These are phyloP conservation scores for Thalassiosira mediterranea DNA, from an alignment of 352 stramenopile genomes.

Conservation along the genomic window DNA sequence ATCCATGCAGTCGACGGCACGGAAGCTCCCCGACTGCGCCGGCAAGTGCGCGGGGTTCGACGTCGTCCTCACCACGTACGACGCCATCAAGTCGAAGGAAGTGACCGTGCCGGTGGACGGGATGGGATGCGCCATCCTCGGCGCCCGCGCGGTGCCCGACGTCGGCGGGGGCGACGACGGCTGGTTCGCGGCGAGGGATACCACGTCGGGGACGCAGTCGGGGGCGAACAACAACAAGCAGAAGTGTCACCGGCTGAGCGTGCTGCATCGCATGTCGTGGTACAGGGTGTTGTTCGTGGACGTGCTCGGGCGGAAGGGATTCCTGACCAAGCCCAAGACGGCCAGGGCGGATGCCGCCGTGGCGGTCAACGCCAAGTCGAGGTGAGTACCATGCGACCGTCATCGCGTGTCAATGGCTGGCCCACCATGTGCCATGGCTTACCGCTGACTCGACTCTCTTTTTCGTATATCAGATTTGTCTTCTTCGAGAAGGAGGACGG, in stretches of 20 bases:
- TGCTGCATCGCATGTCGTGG: slow-evolving; percentile 68
- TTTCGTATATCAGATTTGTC: no score
- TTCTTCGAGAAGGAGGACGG: slow-evolving; percentile 48
- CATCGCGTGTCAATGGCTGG: slow-evolving; percentile 7
- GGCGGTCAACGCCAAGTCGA: slow-evolving; percentile 54
- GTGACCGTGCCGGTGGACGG: slow-evolving; percentile 55
- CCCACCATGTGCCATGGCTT: no score
- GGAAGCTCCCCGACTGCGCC: slow-evolving; percentile 51
- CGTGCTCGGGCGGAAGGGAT: slow-evolving; percentile 60
- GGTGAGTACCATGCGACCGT: slow-evolving; percentile 20
- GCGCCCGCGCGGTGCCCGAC: slow-evolving; percentile 23
- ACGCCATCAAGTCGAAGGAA: slow-evolving; percentile 68
- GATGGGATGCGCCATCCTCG: slow-evolving; percentile 25
- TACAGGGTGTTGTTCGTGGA: slow-evolving; percentile 67
- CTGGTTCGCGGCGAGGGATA: slow-evolving; percentile 57
- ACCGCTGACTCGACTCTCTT: no score
- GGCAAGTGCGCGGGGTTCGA: slow-evolving; percentile 57
- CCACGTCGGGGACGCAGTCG: slow-evolving; percentile 27
- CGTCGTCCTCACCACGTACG: slow-evolving; percentile 70
- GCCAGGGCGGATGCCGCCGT: slow-evolving; percentile 40
- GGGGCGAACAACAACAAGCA: slow-evolving; percentile 17
- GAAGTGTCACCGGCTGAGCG: slow-evolving; percentile 52
- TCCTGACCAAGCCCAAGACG: slow-evolving; percentile 67
- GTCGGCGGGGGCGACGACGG: slow-evolving; percentile 27
- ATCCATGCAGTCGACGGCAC: slow-evolving; percentile 48